Evolutionary conservation across 768 basidiomycete species (phyloP), one percentile per base, ranked within the genome.

Genomic region (Asterophora lycoperdoides): DNA sequence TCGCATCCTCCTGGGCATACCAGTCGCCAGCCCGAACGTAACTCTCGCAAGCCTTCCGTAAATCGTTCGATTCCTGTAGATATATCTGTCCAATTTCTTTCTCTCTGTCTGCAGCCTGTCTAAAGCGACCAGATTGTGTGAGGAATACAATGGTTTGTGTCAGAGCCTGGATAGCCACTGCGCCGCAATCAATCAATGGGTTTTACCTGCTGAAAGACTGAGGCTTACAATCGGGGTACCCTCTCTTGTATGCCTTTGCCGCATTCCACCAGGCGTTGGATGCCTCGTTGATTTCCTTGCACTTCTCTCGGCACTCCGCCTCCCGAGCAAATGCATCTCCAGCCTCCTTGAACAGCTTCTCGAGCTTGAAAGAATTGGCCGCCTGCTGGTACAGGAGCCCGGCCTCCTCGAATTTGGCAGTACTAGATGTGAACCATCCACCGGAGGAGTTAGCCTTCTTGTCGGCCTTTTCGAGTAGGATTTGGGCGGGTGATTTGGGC

Each of bases 221-320:
- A n/a, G 44, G 19, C 84, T 64, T 64, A 96, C 95, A 73, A 57
- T 92, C 87, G 28, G 77, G 93, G 64, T 78, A 82, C 19, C 84
- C 86, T 68, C 88, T 79, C 75, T 97, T 99, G 76, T 89, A 99
- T 9, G 88, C 84, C 71, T 98, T 98, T 29, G 91, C 85, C 10
- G 96, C 94, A 64, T 95, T 96, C 90, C 95, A 97, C 86, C 88
- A 98, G 8, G 94, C 94, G 63, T 94, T 95, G 17, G 93, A 89
- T n/a, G 95, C 94, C 57, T 98, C 96, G 56, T 93, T 93, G 40
- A 65, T 68, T 68, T 98, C 95, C 40, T 88, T 86, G 60, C 83
- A 86, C 52, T 84, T 82, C 68, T 94, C 85, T 58, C 93, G 80
- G 66, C 93, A 96, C 59, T 97, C 93, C 1, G 95, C 96, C 63